Evolutionary conservation across 305 asterid species (phyloP).

Genomic region (Striga hermonthica): DNA sequence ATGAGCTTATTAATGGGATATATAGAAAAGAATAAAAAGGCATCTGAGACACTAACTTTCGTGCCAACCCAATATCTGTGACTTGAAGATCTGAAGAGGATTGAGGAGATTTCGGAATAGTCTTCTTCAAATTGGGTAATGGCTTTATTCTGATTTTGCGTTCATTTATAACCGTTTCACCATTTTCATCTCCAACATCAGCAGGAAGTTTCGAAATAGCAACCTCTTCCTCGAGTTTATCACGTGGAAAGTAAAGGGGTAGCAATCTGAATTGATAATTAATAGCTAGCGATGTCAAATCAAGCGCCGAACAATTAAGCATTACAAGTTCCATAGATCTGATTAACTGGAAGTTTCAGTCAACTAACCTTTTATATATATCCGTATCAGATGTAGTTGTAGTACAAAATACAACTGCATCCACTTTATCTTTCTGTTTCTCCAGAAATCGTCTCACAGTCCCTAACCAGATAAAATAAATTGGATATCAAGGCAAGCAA

Average conservation of each 20-base stretch:
- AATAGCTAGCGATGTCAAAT: constrained; percentile 5
- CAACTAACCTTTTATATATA: constrained; percentile 75
- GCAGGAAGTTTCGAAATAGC: constrained; percentile 80
- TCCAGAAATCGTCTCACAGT: constrained; percentile 86
- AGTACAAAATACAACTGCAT: constrained; percentile 72
- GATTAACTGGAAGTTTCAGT: constrained; percentile 6
- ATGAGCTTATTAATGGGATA: constrained; percentile 22
- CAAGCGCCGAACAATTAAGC: not conserved
- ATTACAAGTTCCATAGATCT: constrained; percentile 2
- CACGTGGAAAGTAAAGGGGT: constrained; percentile 91
- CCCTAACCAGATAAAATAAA: constrained; percentile 48
- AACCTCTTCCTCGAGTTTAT: constrained; percentile 72
- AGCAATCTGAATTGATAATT: constrained; percentile 54
- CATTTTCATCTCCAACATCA: constrained; percentile 97
- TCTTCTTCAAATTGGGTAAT: constrained; percentile 66
- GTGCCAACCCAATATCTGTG: constrained; percentile 54
- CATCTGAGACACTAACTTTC: constrained; percentile 51
- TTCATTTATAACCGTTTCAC: constrained; percentile 77
- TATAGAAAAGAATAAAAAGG: constrained; percentile 9
- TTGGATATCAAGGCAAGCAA: constrained; percentile 23
- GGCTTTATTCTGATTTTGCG: constrained; percentile 88
- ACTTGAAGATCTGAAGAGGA: constrained; percentile 52
- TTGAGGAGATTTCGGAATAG: constrained; percentile 43
- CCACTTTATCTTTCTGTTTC: constrained; percentile 76
- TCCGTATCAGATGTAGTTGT: constrained; percentile 74